These are phyloP conservation scores for Xylaria intraflava DNA, from an alignment of 495 filamentous ascomycete genomes.

Conservation along the genomic window DNA sequence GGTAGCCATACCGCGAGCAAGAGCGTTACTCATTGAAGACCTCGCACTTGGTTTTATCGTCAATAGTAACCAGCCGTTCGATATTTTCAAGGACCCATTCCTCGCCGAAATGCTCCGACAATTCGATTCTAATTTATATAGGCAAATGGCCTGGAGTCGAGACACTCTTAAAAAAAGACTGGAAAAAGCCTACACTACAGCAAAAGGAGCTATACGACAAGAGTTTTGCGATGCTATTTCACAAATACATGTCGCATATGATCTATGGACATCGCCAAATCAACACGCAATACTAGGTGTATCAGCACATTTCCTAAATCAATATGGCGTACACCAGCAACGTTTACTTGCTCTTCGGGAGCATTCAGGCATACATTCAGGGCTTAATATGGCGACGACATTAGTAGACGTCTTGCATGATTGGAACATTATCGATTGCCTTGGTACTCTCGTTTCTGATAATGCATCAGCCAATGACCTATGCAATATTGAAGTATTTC, in stretches of 20 bases:
- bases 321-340: neutral
- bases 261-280: neutral
- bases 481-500: no score
- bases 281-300: neutral
- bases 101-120: neutral
- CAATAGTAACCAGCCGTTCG: neutral
- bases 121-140: neutral
- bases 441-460: no score
- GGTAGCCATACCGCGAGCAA: neutral
- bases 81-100: neutral
- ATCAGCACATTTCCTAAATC: neutral
- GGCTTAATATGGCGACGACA: no score
- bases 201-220: neutral
- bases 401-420: no score
- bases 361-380: no score
- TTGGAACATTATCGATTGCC: no score
- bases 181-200: neutral
- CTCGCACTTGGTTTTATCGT: neutral
- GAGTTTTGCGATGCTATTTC: neutral
- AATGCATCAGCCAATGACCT: no score
- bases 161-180: neutral
- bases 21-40: neutral
- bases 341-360: neutral
- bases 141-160: neutral
- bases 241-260: neutral